Evolutionary conservation across 2,329 filamentous ascomycete species (phyloP).

Genomic region (Fusarium phyllophilum): DNA sequence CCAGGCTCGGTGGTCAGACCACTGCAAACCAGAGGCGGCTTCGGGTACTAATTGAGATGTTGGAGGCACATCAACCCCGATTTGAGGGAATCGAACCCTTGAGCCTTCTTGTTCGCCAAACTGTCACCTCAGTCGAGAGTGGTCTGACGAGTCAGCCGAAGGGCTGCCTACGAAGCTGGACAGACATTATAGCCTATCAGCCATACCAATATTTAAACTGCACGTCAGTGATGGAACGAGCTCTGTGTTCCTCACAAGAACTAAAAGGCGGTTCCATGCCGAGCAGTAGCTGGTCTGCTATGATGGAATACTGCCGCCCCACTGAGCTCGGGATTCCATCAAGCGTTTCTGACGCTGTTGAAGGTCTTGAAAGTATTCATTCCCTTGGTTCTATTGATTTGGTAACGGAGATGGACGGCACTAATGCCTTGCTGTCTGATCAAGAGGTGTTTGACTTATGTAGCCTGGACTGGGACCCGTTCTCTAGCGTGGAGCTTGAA

Average conservation of each 20-base stretch:
- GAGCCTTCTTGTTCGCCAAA: background rate
- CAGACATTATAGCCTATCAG: background rate
- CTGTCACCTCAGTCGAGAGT: background rate
- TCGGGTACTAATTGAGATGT: background rate
- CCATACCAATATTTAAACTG: background rate
- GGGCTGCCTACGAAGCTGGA: background rate
- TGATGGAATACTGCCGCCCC: background rate
- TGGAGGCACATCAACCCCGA: background rate
- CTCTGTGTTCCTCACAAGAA: background rate
- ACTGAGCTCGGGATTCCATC: background rate
- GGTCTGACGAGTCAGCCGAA: background rate
- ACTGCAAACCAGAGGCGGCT: background rate
- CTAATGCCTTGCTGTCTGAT: background rate
- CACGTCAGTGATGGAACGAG: background rate
- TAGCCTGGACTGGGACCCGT: background rate
- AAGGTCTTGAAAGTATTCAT: background rate
- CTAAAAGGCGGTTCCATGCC: background rate
- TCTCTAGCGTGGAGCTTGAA: background rate
- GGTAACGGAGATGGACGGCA: background rate
- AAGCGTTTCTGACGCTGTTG: background rate
- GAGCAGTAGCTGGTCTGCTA: background rate
- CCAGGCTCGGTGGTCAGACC: background rate
- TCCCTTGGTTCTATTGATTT: background rate
- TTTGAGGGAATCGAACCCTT: background rate
- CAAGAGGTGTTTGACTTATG: accelerated